Evolutionary conservation across 106 monocot species (phyloP).

Genomic region (Xerophyta viscosa): DNA sequence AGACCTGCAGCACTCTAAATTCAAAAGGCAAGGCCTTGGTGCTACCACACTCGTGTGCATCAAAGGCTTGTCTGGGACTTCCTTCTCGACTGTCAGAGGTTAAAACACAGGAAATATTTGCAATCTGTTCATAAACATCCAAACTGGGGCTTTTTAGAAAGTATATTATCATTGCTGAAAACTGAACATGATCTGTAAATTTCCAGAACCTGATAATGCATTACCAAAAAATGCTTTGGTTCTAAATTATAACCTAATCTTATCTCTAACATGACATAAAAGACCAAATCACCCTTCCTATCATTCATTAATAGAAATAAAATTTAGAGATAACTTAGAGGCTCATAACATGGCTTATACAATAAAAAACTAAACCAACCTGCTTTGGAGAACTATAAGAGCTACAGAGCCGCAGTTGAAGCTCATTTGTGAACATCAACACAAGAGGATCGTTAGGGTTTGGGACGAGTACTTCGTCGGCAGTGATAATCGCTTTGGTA

Average conservation of each 20-base stretch:
- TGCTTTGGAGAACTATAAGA: not conserved
- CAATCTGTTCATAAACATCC: not conserved
- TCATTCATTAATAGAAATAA: too few relatives aligned
- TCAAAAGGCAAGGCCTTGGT: conserved; percentile 3
- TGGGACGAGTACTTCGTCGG: conserved; percentile 7
- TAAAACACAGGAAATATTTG: not conserved
- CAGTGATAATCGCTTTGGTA: conserved; percentile 16
- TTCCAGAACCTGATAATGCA: conserved; percentile 1
- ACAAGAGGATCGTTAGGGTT: conserved; percentile 12
- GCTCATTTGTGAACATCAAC: not conserved
- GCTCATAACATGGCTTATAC: not conserved
- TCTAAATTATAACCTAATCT: too few relatives aligned
- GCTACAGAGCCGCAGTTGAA: not conserved
- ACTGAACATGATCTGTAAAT: not conserved
- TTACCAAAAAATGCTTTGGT: too few relatives aligned
- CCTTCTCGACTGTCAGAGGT: conserved; percentile 6
- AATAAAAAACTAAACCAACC: not conserved
- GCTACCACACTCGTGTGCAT: not conserved
- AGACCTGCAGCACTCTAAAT: conserved; percentile 4
- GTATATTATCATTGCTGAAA: not conserved
- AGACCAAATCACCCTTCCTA: not conserved
- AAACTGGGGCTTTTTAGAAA: too few relatives aligned
- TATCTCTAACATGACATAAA: not conserved
- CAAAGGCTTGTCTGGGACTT: conserved; percentile 6
- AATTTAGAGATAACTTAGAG: not conserved